Evolutionary conservation across 176 grass and related monocot species (phyloP).

Genomic region (Coix lacrymajobi): DNA sequence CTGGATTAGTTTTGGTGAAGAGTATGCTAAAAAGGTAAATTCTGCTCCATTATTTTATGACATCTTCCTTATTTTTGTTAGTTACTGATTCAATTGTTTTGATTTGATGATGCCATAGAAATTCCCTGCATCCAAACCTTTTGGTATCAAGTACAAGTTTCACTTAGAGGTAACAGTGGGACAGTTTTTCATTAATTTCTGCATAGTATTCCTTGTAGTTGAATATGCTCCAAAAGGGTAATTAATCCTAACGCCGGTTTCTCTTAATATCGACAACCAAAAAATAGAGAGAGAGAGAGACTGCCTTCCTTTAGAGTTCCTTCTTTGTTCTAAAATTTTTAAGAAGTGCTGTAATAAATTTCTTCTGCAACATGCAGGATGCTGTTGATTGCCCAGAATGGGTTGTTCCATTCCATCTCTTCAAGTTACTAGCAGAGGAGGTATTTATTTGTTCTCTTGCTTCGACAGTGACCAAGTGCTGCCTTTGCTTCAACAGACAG

Average conservation of each 20-base stretch:
- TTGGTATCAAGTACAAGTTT: constrained; percentile 95
- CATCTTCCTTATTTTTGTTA: constrained; percentile 16
- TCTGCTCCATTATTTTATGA: not conserved
- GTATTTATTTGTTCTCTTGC: constrained; percentile 30
- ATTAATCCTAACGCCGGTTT: not conserved
- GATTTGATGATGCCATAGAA: constrained; percentile 46
- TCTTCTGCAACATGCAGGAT: constrained; percentile 47
- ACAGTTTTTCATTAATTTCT: constrained; percentile 6
- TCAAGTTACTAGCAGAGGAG: constrained; percentile 92
- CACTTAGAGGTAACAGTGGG: constrained; percentile 71
- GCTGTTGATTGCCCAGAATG: constrained; percentile 98
- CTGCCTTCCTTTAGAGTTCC: not conserved
- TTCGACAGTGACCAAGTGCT: not conserved
- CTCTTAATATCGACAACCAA: not conserved
- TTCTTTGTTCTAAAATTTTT: not conserved
- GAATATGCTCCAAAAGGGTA: not conserved
- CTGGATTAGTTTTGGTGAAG: constrained; percentile 75
- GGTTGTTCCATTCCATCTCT: constrained; percentile 92
- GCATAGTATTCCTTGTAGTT: not conserved
- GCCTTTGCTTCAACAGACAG: not conserved
- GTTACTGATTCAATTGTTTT: not conserved
- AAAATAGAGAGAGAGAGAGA: too few relatives aligned
- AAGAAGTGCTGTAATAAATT: not conserved
- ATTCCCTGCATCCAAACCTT: constrained; percentile 80
- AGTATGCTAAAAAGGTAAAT: constrained; percentile 61